Conservation (phyloP, 495 filamentous ascomycete species). For the Aspergillus bridgeri region DNA sequence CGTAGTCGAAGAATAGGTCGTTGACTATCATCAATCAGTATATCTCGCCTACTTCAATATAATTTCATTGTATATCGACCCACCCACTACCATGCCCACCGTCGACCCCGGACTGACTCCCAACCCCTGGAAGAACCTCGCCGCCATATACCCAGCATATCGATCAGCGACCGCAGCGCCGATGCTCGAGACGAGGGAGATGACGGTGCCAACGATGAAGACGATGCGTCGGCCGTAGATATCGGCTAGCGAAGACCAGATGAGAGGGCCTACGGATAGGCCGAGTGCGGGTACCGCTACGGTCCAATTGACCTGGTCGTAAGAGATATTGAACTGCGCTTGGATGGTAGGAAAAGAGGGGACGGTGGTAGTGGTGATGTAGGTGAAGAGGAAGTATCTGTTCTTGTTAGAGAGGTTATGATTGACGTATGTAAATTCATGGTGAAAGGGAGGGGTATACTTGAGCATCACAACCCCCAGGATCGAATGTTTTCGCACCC, state of each 20-base stretch:
- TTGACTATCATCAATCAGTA: constrained; percentile 22
- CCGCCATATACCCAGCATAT: constrained; percentile 55
- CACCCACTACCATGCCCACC: constrained; percentile 58
- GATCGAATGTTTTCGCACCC: constrained; percentile 46
- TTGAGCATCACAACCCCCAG: constrained; percentile 57
- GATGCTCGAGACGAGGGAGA: constrained; percentile 52
- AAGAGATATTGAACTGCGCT: constrained; percentile 43
- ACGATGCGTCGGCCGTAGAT: constrained; percentile 56
- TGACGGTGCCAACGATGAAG: constrained; percentile 51
- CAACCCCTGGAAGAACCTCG: constrained; percentile 60
- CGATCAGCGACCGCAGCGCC: constrained; percentile 45
- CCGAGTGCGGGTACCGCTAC: constrained; percentile 60
- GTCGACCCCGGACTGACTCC: constrained; percentile 57
- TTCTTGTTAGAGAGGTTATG: constrained; percentile 1
- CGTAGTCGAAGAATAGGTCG: constrained; percentile 58
- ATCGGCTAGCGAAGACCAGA: constrained; percentile 57
- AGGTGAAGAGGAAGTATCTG: constrained; percentile 64
- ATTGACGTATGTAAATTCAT: constrained; percentile 1
- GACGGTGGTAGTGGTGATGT: constrained; percentile 60
- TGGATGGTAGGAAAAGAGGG: constrained; percentile 55
- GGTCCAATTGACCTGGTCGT: constrained; percentile 60
- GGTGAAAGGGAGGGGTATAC: constrained; percentile 21
- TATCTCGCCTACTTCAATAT: background rate
- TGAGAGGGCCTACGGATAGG: constrained; percentile 53
- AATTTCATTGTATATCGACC: background rate